Evolutionary conservation across 345 rosid species (phyloP).

Genomic region (Melastoma malabathricum): DNA sequence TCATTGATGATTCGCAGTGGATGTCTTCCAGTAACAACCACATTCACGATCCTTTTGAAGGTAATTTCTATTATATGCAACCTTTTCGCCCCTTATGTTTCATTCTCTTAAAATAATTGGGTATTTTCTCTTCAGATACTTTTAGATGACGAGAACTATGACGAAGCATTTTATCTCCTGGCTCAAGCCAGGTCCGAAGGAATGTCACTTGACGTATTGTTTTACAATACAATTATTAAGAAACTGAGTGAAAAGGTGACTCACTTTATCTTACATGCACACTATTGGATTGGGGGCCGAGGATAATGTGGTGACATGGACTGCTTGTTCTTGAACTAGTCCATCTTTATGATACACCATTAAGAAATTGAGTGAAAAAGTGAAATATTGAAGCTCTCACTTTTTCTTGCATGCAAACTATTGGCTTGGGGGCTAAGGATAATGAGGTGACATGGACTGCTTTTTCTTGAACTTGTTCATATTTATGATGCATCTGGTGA

Average conservation of each 20-base stretch:
- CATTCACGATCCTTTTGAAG: conserved; percentile 54
- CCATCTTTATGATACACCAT: no score
- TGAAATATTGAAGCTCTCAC: no score
- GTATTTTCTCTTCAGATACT: conserved; percentile 28
- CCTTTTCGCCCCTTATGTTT: background rate
- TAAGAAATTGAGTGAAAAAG: no score
- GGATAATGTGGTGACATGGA: no score
- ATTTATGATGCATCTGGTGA: no score
- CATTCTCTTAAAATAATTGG: conserved; percentile 5
- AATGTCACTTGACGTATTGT: conserved; percentile 29
- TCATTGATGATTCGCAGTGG: conserved; percentile 79
- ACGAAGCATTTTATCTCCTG: conserved; percentile 43
- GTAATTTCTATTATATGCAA: conserved; percentile 10
- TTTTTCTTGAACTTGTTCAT: no score
- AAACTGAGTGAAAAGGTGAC: conserved; percentile 42
- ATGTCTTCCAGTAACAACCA: conserved; percentile 24
- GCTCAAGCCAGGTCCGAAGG: conserved; percentile 38
- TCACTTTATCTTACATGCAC: background rate
- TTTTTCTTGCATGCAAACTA: no score
- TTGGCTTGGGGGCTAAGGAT: no score
- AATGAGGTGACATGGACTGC: no score
- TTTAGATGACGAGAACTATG: conserved; percentile 31
- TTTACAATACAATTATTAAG: conserved; percentile 52
- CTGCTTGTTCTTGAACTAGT: no score
- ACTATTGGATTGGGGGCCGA: no score